Base-by-base conservation (phyloP, 768 basidiomycete species). In the Filobasidium floriforme region DNA sequence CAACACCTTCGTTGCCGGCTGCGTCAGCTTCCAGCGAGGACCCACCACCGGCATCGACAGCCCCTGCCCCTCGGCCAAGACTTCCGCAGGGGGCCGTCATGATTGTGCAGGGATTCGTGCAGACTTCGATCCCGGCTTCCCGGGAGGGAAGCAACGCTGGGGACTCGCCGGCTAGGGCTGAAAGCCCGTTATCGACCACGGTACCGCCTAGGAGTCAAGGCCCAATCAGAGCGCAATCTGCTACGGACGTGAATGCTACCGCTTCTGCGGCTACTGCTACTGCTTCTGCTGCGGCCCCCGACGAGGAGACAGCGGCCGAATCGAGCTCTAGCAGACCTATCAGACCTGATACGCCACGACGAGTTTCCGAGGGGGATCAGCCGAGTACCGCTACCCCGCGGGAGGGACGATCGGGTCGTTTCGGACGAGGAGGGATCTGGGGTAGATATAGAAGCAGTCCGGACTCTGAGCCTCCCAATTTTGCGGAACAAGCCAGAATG, bases 21-120 rank as follows among this genome's bases (percentile, higher is more conserved):
- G 40, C 40, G 29, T 7, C 64, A 52, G 54, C 57, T 19, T 32
- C 44, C 26, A 46, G 10, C 15, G 46, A 12, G 6, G 7, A 29
- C 49, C 7, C 61, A 41, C 9, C 2, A 26, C 7, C 62, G 1
- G 15, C 49, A 54, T 12, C 15, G 15, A 15, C 5, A 3, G 6
- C 46, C 22, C 46, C 46, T 49, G 24, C 22, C 1, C 24, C 54
- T 24, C 46, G 18, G 22, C 52, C n/a, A 7, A 61, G 66, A 40
- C 19, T 67, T n/a, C 61, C 51, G 7, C 24, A 37, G 29, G 66
- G 66, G 0, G 66, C 66, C 7, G 60, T 67, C 15, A 67, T 67
- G 66, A 67, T 67, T n/a, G 61, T 67, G 1, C 66, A 67, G 26
- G 66, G 66, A 5, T 67, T 67, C 29, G 61, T 67, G 0, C 66